Conservation (phyloP, 345 rosid species). For the Eucalyptus cloeziana region DNA sequence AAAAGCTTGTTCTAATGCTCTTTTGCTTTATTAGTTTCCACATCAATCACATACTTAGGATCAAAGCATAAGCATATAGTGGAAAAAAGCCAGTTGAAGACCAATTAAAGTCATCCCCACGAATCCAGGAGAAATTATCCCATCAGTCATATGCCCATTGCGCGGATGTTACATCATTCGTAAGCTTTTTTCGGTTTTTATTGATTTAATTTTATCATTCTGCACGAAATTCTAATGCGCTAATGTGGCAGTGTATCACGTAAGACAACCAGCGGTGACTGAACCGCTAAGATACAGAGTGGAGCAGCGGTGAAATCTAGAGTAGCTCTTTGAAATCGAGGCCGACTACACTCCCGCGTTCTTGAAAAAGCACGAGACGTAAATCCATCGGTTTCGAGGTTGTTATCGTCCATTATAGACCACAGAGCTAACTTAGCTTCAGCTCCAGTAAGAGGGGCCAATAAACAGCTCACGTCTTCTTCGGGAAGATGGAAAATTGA, state of each 20-base stretch:
- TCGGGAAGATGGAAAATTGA: background rate
- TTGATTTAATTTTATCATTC: accelerated
- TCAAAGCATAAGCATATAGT: background rate
- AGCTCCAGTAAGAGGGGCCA: background rate
- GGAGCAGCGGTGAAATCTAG: background rate
- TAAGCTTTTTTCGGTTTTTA: background rate
- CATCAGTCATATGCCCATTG: background rate
- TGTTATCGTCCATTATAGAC: background rate
- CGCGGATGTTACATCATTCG: accelerated
- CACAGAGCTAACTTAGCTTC: background rate
- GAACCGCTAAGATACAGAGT: accelerated
- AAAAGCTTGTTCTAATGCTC: background rate
- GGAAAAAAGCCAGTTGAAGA: background rate
- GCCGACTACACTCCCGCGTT: background rate
- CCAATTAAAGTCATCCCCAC: background rate
- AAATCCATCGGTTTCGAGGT: background rate
- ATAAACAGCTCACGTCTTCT: background rate
- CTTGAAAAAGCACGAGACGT: background rate
- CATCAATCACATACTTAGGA: background rate
- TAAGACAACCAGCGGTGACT: accelerated
- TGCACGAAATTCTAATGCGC: accelerated
- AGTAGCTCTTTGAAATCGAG: background rate
- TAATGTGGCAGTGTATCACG: accelerated
- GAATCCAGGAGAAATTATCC: background rate
- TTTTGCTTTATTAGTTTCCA: background rate